Percentiles rank a stretch among this genome's conserved stretches.
These are phyloP conservation scores for Prillingera fragicola DNA, from an alignment of 1,284 basidiomycete species.

Conservation along the genomic window DNA sequence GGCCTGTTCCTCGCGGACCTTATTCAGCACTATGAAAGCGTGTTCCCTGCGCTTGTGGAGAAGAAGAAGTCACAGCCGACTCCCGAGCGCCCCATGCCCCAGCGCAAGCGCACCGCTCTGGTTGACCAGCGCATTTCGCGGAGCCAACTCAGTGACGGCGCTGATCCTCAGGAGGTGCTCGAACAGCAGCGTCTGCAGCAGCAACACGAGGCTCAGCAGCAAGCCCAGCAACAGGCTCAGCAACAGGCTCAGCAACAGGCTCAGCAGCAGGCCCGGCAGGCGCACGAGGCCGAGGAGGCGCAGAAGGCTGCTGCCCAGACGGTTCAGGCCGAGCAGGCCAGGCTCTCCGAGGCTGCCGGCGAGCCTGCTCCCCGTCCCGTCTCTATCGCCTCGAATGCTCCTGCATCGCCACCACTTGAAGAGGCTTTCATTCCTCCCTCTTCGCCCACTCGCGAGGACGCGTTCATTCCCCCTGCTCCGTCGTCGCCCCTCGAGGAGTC, in stretches of 20 bases:
- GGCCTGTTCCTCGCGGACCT: constrained; percentile 78
- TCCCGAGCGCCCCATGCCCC: constrained; percentile 71
- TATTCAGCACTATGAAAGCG: constrained; percentile 64
- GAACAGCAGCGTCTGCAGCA: constrained; percentile 41
- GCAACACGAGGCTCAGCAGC: constrained; percentile 1
- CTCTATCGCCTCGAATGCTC: constrained; percentile 11
- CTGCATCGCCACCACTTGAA: neutral
- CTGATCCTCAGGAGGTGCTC: constrained; percentile 49
- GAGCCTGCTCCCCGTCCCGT: constrained; percentile 36
- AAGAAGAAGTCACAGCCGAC: constrained; percentile 80
- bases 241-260: neutral
- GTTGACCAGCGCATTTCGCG: constrained; percentile 76
- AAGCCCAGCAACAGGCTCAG: neutral
- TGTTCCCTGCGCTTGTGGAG: constrained; percentile 73
- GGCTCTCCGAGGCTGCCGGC: constrained; percentile 53
- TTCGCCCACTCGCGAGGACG: neutral
- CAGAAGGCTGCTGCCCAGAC: neutral
- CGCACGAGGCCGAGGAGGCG: neutral
- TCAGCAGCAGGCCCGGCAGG: constrained; percentile 11
- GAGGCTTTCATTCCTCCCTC: neutral
- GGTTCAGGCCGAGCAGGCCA: constrained; percentile 30
- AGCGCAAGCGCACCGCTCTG: constrained; percentile 78
- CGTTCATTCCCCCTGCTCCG: neutral
- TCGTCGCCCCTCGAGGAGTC: neutral
- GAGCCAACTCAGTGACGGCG: constrained; percentile 50